These are phyloP conservation scores for Acanthamoeba divionensis DNA, from an alignment of 208 protist species.

Conservation along the genomic window DNA sequence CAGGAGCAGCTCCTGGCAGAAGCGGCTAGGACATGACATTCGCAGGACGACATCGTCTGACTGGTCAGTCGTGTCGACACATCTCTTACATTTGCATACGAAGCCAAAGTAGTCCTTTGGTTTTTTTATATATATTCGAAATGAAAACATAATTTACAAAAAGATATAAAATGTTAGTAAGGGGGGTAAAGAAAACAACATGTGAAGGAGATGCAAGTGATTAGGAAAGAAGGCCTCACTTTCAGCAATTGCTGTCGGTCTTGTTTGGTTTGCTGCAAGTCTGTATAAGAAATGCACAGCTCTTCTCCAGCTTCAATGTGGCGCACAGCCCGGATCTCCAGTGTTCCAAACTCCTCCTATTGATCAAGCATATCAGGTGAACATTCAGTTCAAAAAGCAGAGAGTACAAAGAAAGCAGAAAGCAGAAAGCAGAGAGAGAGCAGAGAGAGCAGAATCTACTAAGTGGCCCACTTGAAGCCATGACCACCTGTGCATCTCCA, in stretches of 20 bases:
- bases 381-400: no score
- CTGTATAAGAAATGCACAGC: conserved; percentile 32
- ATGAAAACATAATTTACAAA: no score
- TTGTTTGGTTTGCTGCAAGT: background rate
- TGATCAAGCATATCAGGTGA: no score
- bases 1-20: conserved; percentile 35
- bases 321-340: background rate
- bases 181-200: background rate
- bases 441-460: no score
- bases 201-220: background rate
- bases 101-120: conserved; percentile 37
- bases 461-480: no score
- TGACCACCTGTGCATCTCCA: no score
- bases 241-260: background rate
- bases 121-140: no score
- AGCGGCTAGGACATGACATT: conserved; percentile 36
- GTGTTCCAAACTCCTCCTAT: background rate
- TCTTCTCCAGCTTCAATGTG: conserved; percentile 9
- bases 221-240: background rate
- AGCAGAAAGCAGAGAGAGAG: no score
- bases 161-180: background rate
- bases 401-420: no score
- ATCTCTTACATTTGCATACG: conserved; percentile 11
- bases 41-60: background rate
- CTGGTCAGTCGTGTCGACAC: background rate